Conservation (phyloP, 2,329 filamentous ascomycete species). For the Fusarium lyarnte region DNA sequence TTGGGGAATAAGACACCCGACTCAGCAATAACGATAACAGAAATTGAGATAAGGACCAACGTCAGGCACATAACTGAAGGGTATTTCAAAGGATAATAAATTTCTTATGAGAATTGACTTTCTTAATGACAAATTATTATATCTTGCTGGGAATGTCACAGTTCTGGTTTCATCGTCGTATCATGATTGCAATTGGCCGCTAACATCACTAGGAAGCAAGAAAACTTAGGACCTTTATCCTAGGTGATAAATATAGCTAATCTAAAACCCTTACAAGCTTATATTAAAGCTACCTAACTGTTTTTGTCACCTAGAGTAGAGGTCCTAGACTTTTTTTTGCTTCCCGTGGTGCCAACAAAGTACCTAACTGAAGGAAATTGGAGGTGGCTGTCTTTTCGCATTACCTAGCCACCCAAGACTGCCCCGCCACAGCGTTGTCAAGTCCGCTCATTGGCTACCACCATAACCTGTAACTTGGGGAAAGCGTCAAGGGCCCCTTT, state of each 20-base stretch:
- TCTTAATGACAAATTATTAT: neutral
- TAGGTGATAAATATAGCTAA: no score
- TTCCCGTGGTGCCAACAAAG: neutral
- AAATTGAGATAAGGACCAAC: neutral
- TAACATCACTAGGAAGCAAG: neutral
- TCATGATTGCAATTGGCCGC: neutral
- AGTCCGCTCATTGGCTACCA: slow-evolving; percentile 30
- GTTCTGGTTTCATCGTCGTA: slow-evolving; percentile 4
- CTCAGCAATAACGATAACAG: neutral
- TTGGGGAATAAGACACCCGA: slow-evolving; percentile 1
- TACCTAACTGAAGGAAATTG: neutral
- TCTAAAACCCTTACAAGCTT: no score
- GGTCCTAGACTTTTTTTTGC: no score
- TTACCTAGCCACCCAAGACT: slow-evolving; percentile 20
- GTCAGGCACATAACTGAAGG: neutral
- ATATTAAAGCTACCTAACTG: no score
- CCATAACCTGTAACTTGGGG: slow-evolving; percentile 11
- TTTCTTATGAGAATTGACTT: neutral
- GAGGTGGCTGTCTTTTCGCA: neutral
- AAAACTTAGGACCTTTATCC: no score
- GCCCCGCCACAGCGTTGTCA: slow-evolving; percentile 26
- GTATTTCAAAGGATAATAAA: neutral
- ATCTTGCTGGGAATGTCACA: neutral
- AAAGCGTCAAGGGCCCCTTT: slow-evolving; percentile 34
- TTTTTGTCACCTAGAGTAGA: no score